These are phyloP conservation scores for Chlamydomonas reinhardtii DNA, from an alignment of 163 green algal genomes.

Conservation along the genomic window DNA sequence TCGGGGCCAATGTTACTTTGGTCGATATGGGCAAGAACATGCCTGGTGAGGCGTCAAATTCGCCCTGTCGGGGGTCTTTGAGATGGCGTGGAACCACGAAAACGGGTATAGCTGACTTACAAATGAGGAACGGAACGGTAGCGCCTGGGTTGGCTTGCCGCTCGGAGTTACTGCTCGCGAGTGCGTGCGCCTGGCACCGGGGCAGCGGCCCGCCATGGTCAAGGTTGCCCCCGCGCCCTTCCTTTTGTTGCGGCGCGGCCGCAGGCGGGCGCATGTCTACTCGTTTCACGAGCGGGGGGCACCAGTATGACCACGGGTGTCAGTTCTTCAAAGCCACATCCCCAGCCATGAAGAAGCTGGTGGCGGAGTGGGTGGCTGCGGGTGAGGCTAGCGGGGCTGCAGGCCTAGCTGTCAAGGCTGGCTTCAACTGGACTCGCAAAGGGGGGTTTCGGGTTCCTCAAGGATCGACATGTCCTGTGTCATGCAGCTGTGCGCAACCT, in stretches of 20 bases:
- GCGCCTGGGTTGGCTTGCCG: background rate
- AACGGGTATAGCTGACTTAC: background rate
- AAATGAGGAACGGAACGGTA: background rate
- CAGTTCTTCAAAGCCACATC: conserved; percentile 27
- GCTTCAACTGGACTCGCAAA: too few relatives aligned
- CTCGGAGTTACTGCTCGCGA: background rate
- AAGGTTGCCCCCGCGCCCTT: too few relatives aligned
- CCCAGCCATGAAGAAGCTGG: background rate
- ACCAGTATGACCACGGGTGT: conserved; percentile 37
- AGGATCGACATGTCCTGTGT: too few relatives aligned
- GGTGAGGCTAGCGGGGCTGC: background rate
- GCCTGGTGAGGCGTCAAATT: background rate
- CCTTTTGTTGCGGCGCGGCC: background rate
- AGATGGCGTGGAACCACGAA: too few relatives aligned
- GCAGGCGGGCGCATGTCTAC: conserved; percentile 26
- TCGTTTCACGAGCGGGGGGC: background rate
- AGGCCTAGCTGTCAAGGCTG: too few relatives aligned
- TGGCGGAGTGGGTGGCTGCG: conserved; percentile 12
- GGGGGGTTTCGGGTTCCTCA: too few relatives aligned
- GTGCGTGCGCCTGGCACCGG: too few relatives aligned
- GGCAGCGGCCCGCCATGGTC: too few relatives aligned
- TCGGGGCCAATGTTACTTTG: background rate
- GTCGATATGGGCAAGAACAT: conserved; percentile 14
- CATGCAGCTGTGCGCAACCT: too few relatives aligned
- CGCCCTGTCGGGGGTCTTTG: background rate